phyloP scores from a whole-genome alignment of 176 grass and related monocot species.

The Oryza australiensis region DNA sequence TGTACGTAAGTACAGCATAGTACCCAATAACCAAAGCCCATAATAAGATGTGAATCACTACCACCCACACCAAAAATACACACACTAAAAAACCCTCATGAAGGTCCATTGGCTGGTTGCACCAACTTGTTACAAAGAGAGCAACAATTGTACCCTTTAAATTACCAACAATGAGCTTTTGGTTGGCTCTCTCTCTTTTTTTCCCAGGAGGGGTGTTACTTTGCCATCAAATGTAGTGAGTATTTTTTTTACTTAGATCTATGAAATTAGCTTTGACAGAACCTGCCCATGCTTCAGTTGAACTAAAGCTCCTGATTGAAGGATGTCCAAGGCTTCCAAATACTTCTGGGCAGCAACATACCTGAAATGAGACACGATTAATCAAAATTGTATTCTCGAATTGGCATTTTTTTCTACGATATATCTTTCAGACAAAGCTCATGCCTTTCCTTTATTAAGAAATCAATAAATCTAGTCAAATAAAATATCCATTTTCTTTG shows the following conservation, averaged over 20 bases:
- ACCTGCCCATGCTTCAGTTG: constrained; percentile 95
- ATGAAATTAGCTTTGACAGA: constrained; percentile 18
- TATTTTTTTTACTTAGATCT: constrained; percentile 13
- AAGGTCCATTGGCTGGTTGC: not conserved
- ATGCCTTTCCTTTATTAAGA: not conserved
- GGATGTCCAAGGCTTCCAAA: constrained; percentile 82
- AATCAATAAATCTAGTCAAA: not conserved
- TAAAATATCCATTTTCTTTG: not conserved
- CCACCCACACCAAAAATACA: not conserved
- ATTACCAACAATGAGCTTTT: constrained; percentile 4
- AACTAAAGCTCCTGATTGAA: constrained; percentile 77
- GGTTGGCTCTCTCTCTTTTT: not conserved
- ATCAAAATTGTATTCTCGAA: constrained; percentile 10
- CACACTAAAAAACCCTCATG: not conserved
- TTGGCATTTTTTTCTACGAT: not conserved
- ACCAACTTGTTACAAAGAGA: not conserved
- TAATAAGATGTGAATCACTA: not conserved
- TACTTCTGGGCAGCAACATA: constrained; percentile 79
- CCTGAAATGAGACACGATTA: constrained; percentile 40
- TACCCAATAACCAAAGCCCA: not conserved
- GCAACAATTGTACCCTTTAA: constrained; percentile 10
- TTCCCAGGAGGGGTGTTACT: not conserved
- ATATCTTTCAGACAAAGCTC: not conserved
- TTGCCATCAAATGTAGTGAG: not conserved
- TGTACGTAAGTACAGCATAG: not conserved